Evolutionary conservation across 2,329 filamentous ascomycete species (phyloP), one percentile per base, ranked within the genome.

Genomic region (Trichoderma atroviride): DNA sequence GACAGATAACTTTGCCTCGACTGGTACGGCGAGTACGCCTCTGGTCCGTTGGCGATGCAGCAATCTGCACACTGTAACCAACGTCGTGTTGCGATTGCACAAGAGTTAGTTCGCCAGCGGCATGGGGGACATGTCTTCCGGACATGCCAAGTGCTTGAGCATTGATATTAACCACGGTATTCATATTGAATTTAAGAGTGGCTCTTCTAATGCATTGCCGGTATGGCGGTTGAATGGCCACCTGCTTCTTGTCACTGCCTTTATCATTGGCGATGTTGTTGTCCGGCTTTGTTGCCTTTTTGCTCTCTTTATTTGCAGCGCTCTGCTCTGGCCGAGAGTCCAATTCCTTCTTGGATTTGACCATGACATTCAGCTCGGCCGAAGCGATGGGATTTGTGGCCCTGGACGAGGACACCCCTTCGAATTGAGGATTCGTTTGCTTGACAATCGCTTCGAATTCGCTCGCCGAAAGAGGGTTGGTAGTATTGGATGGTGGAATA

Each of bases 31-130:
- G 40, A 43, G 40, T 43, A n/a, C 16, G 40, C n/a, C 40, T 43
- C 33, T 31, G 13, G 29, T 52, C 43, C 59, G 24, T 52, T 35
- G 59, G 59, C 16, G 9, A 62, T 62, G 19, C 40, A 24, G 27
- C 24, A 27, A 52, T 19, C 19, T 62, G 9, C n/a, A 62, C 10
- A 29, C 59, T 47, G 19, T 52, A 52, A 24, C 40, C 40, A 10
- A 43, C 40, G 6, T 62, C 59, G 24, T 62, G 27, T 22, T 62
- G 59, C 27, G 59, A 62, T 29, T 62, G 59, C n/a, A 22, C n/a
- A 6, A 62, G 29, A 52, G 24, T n/a, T 1, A 62, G 2, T 35
- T 62, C 59, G n/a, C 43, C 35, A 22, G 43, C 19, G 14, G 13
- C 33, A 29, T 62, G 43, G 43, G 35, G 59, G 29, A 35, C n/a